Percentiles rank a stretch among this genome's conserved stretches.
These are phyloP conservation scores for Oryza glumipatula DNA, from an alignment of 176 grass and related monocot species.

Conservation along the genomic window DNA sequence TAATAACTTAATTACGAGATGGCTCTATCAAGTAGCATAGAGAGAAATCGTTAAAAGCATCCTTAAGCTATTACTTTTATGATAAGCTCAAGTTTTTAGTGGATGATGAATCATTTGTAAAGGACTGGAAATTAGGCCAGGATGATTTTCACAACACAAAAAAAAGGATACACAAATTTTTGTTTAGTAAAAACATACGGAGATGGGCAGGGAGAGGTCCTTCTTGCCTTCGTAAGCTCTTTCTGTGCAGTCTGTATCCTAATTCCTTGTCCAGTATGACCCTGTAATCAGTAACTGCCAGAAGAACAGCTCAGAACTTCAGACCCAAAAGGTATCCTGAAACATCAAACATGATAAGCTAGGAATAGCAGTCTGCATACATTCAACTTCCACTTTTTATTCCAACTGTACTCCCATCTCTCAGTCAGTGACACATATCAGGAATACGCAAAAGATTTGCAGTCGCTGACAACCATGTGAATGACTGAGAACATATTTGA, in stretches of 20 bases:
- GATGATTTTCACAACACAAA: not conserved
- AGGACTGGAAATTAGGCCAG: not conserved
- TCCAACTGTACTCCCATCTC: not conserved
- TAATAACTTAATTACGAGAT: slow-evolving; percentile 9
- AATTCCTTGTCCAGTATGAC: not conserved
- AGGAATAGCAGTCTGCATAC: not conserved
- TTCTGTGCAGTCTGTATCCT: not conserved
- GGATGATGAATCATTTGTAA: slow-evolving; percentile 12
- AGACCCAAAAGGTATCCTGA: not conserved
- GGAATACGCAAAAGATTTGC: not conserved
- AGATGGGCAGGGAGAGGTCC: not conserved
- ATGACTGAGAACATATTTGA: not conserved
- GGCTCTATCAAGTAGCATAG: not conserved
- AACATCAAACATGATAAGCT: not conserved
- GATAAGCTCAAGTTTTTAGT: slow-evolving; percentile 12
- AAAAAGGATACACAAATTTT: not conserved
- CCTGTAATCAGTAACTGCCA: not conserved
- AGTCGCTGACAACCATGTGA: not conserved
- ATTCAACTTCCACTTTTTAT: not conserved
- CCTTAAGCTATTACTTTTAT: slow-evolving; percentile 17
- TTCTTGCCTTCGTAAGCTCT: slow-evolving; percentile 15
- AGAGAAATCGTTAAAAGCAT: not conserved
- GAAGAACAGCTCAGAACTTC: too few species aligned
- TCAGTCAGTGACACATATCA: not conserved
- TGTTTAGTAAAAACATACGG: slow-evolving; percentile 4